These are phyloP conservation scores for Trichomonascaceae sp. DNA, from an alignment of 1,139 yeast genomes.

Conservation along the genomic window DNA sequence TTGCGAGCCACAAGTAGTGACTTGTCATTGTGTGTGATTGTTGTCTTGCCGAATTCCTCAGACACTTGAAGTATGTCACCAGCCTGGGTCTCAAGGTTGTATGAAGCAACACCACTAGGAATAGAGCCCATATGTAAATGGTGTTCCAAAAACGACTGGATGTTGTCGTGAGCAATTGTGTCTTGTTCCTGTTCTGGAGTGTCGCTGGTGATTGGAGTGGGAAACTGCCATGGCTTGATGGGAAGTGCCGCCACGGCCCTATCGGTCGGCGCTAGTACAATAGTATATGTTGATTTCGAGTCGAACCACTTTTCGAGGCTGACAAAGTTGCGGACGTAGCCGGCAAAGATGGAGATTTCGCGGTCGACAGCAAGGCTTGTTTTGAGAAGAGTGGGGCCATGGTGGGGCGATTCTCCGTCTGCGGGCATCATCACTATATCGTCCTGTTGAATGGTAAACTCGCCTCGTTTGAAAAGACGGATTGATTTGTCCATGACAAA, in stretches of 20 bases:
- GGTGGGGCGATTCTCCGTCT: slow-evolving; percentile 21
- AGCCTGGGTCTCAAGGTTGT: slow-evolving; percentile 4
- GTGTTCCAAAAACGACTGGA: slow-evolving; percentile 18
- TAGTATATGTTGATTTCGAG: slow-evolving; percentile 16
- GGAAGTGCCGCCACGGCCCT: slow-evolving; percentile 19
- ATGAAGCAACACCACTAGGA: slow-evolving; percentile 1
- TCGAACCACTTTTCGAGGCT: slow-evolving; percentile 17
- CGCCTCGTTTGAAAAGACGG: too few species aligned
- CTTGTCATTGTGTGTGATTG: slow-evolving; percentile 10
- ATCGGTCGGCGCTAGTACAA: slow-evolving; percentile 26
- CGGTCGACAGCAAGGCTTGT: slow-evolving; percentile 22
- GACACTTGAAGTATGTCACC: slow-evolving; percentile 4
- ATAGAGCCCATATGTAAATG: slow-evolving; percentile 17
- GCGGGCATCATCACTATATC: slow-evolving; percentile 4
- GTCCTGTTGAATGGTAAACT: not conserved
- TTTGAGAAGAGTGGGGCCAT: slow-evolving; percentile 21
- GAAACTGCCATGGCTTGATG: slow-evolving; percentile 27
- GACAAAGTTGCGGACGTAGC: slow-evolving; percentile 21
- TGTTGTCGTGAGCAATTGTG: slow-evolving; percentile 16
- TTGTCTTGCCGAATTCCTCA: not conserved
- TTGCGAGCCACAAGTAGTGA: slow-evolving; percentile 7
- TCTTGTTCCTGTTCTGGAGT: slow-evolving; percentile 17
- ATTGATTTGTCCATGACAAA: too few species aligned
- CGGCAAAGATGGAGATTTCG: slow-evolving; percentile 23
- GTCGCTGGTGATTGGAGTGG: slow-evolving; percentile 11